These are phyloP conservation scores for Phytopythium delawarense DNA, from an alignment of 352 stramenopile genomes.

Conservation along the genomic window DNA sequence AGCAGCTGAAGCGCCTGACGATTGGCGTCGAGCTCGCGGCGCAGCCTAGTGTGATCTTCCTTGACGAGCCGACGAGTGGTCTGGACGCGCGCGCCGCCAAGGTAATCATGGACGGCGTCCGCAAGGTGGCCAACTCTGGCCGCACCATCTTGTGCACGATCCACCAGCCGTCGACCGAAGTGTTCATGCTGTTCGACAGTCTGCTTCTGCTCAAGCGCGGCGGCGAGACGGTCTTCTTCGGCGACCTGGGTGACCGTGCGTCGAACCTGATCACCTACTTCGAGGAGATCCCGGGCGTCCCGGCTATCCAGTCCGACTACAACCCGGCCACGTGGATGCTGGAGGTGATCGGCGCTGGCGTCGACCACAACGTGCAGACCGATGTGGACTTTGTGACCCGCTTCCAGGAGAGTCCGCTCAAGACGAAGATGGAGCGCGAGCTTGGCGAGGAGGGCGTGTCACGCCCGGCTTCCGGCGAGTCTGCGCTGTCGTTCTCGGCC, in stretches of 20 bases:
- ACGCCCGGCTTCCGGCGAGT: constrained; percentile 8
- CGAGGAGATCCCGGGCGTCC: constrained; percentile 24
- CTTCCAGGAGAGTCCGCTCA: constrained; percentile 22
- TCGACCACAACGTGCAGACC: constrained; percentile 19
- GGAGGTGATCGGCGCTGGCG: constrained; percentile 45
- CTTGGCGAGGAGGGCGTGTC: constrained; percentile 20
- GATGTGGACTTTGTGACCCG: constrained; percentile 24
- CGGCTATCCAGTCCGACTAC: constrained; percentile 46
- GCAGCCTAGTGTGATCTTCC: constrained; percentile 75
- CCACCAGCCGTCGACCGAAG: constrained; percentile 83
- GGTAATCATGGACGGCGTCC: constrained; percentile 77
- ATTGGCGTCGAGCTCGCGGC: constrained; percentile 90
- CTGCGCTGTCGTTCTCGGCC: constrained; percentile 22
- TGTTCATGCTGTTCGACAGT: constrained; percentile 85
- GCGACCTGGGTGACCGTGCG: constrained; percentile 20
- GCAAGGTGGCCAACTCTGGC: constrained; percentile 68
- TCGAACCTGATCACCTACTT: constrained; percentile 46
- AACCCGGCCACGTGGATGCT: constrained; percentile 81
- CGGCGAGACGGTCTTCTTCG: constrained; percentile 43
- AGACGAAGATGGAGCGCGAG: constrained; percentile 17
- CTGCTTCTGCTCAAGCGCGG: constrained; percentile 67
- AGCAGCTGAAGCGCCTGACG: constrained; percentile 45
- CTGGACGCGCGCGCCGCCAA: constrained; percentile 81
- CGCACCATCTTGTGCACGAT: constrained; percentile 87
- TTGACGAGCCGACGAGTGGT: constrained; percentile 83